Percentiles rank a stretch among this genome's conserved stretches.
These are phyloP conservation scores for Dactylis glomerata DNA, from an alignment of 176 grass and related monocot species.

Conservation along the genomic window DNA sequence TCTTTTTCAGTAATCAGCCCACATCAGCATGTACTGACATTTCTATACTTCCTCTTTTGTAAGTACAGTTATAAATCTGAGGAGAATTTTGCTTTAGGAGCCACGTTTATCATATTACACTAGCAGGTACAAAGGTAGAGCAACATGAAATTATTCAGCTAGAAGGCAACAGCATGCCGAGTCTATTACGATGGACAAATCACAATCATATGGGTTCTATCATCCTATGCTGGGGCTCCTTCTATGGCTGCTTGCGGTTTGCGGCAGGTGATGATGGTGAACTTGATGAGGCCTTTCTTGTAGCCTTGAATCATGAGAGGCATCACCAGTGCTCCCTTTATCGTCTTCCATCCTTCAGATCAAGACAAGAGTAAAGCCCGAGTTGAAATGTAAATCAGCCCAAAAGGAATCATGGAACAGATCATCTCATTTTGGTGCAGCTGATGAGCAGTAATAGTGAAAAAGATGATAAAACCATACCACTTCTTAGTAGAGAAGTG, in stretches of 20 bases:
- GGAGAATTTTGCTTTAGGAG: not conserved
- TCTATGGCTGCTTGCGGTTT: conserved; percentile 47
- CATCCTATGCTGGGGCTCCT: not conserved
- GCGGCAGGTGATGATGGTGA: conserved; percentile 78
- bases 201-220: not conserved
- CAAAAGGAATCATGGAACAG: not conserved
- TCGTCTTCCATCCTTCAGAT: conserved; percentile 91
- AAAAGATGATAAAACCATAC: conserved; percentile 19
- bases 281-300: conserved; percentile 92
- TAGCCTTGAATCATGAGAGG: conserved; percentile 93
- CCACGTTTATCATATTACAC: not conserved
- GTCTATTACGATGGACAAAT: not conserved
- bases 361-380: not conserved
- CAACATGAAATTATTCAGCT: not conserved
- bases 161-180: not conserved
- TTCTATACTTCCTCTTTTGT: not conserved
- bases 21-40: not conserved
- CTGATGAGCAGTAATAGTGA: not conserved
- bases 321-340: conserved; percentile 88
- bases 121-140: not conserved
- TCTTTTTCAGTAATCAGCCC: not conserved
- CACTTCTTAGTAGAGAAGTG: conserved; percentile 68
- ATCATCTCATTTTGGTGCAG: not conserved
- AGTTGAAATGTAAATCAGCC: not conserved
- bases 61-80: not conserved